These are phyloP conservation scores for Solanum dulcamara DNA, from an alignment of 257 asterid species.

Conservation along the genomic window DNA sequence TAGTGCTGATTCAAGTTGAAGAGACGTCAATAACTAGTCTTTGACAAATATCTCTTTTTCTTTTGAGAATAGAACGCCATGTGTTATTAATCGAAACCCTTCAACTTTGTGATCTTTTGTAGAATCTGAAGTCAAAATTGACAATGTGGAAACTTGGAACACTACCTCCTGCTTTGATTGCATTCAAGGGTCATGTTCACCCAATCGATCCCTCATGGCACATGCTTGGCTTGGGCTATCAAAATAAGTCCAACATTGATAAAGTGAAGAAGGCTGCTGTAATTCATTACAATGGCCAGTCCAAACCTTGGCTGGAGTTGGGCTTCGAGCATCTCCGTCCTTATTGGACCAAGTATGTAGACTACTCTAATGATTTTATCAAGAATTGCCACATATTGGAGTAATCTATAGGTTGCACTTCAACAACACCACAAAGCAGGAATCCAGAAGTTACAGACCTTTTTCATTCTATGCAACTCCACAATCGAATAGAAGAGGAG, in stretches of 20 bases:
- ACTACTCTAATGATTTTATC: conserved; percentile 80
- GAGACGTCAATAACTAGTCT: neutral
- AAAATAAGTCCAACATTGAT: conserved; percentile 61
- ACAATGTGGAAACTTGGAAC: conserved; percentile 97
- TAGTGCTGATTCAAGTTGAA: neutral
- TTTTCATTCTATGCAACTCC: neutral
- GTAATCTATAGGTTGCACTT: conserved; percentile 19
- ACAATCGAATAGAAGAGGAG: conserved; percentile 7
- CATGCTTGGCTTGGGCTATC: conserved; percentile 99
- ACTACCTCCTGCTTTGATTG: conserved; percentile 95
- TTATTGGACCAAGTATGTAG: conserved; percentile 88
- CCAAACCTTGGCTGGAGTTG: conserved; percentile 95
- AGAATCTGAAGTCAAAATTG: conserved; percentile 91
- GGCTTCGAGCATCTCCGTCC: conserved; percentile 99
- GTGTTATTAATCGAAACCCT: neutral
- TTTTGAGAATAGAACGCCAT: neutral
- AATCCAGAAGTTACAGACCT: neutral
- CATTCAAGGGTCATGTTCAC: conserved; percentile 77
- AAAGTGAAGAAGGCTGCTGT: conserved; percentile 79
- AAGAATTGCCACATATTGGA: conserved; percentile 90
- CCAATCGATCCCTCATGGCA: conserved; percentile 95
- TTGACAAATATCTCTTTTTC: neutral
- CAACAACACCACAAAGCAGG: neutral
- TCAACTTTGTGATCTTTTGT: conserved; percentile 11
- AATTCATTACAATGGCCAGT: conserved; percentile 95